Base-by-base conservation (phyloP, 805 yeast species). In the Kazachstania viticola region DNA sequence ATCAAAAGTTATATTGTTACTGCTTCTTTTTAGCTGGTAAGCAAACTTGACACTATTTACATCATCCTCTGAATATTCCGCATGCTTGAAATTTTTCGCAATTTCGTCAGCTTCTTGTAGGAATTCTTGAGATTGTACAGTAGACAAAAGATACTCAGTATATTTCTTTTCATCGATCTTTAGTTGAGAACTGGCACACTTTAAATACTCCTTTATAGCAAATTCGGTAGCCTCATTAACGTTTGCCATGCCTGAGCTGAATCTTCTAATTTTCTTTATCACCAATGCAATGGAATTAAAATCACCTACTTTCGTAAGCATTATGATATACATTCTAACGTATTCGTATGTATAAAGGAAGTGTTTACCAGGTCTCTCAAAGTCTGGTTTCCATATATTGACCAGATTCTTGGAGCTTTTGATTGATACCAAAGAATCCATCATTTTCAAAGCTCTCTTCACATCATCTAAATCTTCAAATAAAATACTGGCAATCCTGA, bases 341-440 rank as follows among this genome's bases (percentile, higher is more conserved):
- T 91, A 88, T 33, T 75, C 72, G 40, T 64, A 68, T 21, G 79
- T 77, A 55, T 79, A 84, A 9, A 73, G 73, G 51, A 85, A 88
- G 55, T 88, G 95, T 44, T 81, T 83, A 0, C 99, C 99, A 0
- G 96, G 91, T 14, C 93, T 59, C 52, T 93, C 98, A 44, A 65
- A 54, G 29, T 85, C 95, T 0, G 96, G 94, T 44, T 84, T 84
- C 97, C 98, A 91, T 35, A 91, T 81, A 41, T 73, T 79, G 1
- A 87, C 73, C 24, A 91, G 65, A 9, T 78, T 73, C 47, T 84
- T 80, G 3, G 71, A 66, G 1, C 84, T 64, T 42, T 75, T 81
- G 30, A 83, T 53, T 6, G 80, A 66, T 32, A 87, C 69, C 13
- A 84, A 59, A 0, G 63, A 49, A 1, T 70, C 61, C 70, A 88